Evolutionary conservation across 108 stramenopile species (phyloP), one percentile per base, ranked within the genome.

Genomic region (Nannochloropsis salina): DNA sequence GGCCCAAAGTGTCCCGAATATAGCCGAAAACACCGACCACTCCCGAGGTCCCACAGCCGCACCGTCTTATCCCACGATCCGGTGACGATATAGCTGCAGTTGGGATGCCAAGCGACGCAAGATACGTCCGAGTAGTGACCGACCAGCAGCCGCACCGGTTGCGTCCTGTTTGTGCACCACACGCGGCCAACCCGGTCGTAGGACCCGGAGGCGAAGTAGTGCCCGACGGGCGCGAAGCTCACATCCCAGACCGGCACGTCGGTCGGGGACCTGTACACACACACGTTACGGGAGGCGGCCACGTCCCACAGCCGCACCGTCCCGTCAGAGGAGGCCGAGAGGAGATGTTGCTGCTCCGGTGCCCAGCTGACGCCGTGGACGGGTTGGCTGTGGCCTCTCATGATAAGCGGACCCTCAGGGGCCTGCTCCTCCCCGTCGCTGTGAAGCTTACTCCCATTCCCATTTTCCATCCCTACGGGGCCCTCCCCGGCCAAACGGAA

Each of bases 21-120:
- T 61, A 97, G 85, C 42, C 98, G 93, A 3, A 97, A 95, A 84
- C 95, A 96, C 44, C 74, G 21, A 42, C 93, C 93, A 9, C 94
- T 97, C 47, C 94, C 94, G 83, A 99, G 92, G 88, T 99, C 97
- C 96, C 96, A 99, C 83, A 97, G 91, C 44, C 98, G 91, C 41
- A 93, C 94, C 6, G 97, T 97, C 87, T 93, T 95, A 86, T 98
- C 98, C 80, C 94, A 94, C 83, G 93, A 89, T 8, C 95, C 96
- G 15, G 96, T 97, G 41, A 95, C 85, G 44, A 98, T 92, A 83
- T 97, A 99, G 91, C 96, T 96, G 92, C 92, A 92, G 86, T 98
- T 98, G 9, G 98, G 97, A 91, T 99, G 97, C 93, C 95, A 97
- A 15, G 89, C 90, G 15, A 97, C 95, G 41, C 92, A 92, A 87